These are phyloP conservation scores for Luvunga scandens DNA, from an alignment of 345 rosid species.

Conservation along the genomic window DNA sequence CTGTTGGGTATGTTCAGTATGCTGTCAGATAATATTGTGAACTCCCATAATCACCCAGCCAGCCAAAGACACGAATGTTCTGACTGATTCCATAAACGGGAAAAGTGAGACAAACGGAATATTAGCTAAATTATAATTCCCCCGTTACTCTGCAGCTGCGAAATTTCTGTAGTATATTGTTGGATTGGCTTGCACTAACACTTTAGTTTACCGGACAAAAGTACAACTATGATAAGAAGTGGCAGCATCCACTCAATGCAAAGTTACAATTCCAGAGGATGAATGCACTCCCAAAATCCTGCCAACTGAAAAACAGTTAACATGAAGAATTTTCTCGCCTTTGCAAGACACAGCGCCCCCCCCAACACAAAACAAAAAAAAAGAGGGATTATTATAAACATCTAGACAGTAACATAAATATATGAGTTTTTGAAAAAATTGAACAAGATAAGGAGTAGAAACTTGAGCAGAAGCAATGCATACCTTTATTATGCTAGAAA, in stretches of 20 bases:
- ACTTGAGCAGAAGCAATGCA: background rate
- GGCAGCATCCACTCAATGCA: background rate
- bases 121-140: background rate
- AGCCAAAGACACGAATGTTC: background rate
- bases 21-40: background rate
- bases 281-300: background rate
- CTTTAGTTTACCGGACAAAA: background rate
- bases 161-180: background rate
- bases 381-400: background rate
- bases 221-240: background rate
- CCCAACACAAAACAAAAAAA: no score
- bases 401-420: background rate
- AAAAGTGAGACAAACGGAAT: background rate
- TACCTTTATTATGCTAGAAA: slow-evolving; percentile 20
- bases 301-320: background rate
- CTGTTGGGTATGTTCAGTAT: background rate
- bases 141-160: background rate
- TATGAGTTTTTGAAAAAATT: background rate
- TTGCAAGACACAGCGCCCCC: no score
- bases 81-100: background rate
- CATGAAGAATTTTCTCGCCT: background rate
- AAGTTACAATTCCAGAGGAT: background rate
- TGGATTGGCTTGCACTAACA: slow-evolving; percentile 2
- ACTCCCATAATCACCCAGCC: background rate
- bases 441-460: background rate